These are phyloP conservation scores for Gossypium thurberi DNA, from an alignment of 345 rosid species.

Conservation along the genomic window DNA sequence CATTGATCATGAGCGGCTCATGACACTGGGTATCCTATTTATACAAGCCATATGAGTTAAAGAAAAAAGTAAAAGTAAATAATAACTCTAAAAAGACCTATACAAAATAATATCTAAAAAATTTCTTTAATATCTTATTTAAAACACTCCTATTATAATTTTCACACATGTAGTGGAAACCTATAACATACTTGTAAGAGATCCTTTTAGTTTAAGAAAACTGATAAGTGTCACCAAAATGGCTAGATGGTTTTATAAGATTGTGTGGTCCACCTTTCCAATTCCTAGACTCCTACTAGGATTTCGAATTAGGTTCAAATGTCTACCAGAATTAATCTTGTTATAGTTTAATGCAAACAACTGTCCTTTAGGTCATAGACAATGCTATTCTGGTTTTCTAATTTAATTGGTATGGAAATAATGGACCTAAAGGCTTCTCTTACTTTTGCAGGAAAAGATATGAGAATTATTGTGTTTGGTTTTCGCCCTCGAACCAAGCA, in stretches of 20 bases:
- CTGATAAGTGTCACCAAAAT: not conserved
- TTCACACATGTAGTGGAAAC: not conserved
- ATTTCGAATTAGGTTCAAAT: not conserved
- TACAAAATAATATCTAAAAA: no score
- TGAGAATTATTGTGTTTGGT: conserved; percentile 91
- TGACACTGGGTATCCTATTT: no score
- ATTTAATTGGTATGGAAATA: not conserved
- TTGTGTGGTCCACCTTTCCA: not conserved
- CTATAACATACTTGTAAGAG: not conserved
- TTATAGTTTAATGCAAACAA: not conserved
- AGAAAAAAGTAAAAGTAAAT: no score
- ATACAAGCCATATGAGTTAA: no score
- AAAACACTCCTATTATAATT: not conserved
- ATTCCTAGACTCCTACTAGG: not conserved
- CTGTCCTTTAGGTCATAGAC: not conserved
- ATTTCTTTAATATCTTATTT: no score
- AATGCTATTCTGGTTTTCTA: not conserved
- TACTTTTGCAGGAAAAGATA: conserved; percentile 78
- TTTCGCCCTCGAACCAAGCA: conserved; percentile 83
- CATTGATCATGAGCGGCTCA: no score
- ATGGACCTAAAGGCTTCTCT: not conserved
- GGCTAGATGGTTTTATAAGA: not conserved
- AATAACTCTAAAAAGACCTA: no score
- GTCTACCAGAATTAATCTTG: not conserved
- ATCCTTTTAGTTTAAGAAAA: not conserved